Evolutionary conservation across 1,284 basidiomycete species (phyloP).

Genomic region (Ceratobasidium sp.): DNA sequence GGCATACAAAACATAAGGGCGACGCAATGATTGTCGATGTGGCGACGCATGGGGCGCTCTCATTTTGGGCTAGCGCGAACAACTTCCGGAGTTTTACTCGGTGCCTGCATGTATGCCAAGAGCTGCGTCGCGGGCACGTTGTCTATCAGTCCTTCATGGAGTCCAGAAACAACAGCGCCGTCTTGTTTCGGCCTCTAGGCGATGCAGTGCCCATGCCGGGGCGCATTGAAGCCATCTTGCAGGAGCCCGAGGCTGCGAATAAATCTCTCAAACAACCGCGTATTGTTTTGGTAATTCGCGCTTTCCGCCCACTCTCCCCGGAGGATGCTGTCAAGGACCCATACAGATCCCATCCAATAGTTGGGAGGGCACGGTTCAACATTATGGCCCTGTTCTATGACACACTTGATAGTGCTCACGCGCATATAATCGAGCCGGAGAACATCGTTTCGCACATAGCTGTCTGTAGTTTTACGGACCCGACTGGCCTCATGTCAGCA

Average conservation of each 20-base stretch:
- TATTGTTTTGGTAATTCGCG: background rate
- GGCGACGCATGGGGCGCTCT: background rate
- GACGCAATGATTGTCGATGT: background rate
- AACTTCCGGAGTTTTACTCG: background rate
- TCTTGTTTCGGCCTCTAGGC: background rate
- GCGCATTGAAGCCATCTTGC: background rate
- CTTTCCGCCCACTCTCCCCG: background rate
- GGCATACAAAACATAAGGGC: conserved; percentile 8
- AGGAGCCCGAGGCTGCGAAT: background rate
- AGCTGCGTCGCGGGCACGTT: background rate
- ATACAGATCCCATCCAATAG: background rate
- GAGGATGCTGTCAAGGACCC: background rate
- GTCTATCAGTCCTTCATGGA: conserved; percentile 1
- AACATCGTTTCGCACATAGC: conserved; percentile 2
- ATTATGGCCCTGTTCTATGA: background rate
- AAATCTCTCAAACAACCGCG: background rate
- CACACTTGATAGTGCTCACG: background rate
- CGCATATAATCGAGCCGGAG: conserved; percentile 5
- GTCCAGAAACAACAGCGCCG: background rate
- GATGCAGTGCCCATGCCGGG: background rate
- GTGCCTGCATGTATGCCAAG: background rate
- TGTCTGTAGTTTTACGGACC: background rate
- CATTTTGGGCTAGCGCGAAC: background rate
- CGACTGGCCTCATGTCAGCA: background rate
- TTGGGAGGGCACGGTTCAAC: background rate